Evolutionary conservation across 164 flowering plant genomes (phyloP).

Genomic region (Annona squamosa): DNA sequence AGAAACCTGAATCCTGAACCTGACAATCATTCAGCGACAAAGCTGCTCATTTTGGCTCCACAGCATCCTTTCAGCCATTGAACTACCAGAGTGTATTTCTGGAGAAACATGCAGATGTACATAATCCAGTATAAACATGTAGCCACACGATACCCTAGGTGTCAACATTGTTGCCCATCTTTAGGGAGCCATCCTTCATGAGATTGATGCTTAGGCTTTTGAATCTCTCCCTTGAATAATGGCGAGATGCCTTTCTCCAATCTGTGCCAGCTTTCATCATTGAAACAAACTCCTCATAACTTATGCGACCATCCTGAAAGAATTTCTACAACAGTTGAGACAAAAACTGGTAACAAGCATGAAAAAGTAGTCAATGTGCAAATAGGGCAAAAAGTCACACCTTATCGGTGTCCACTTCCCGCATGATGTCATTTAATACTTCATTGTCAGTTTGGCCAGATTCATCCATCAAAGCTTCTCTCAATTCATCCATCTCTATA

Average conservation of each 20-base stretch:
- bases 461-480: conserved; percentile 68
- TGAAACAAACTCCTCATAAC: conserved; percentile 86
- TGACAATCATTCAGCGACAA: neutral
- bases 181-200: conserved; percentile 95
- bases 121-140: neutral
- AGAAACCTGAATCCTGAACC: neutral
- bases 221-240: conserved; percentile 92
- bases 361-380: neutral
- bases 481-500: conserved; percentile 72
- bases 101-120: neutral
- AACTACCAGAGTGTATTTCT: neutral
- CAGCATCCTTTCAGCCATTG: neutral
- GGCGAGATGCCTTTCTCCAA: conserved; percentile 98
- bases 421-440: conserved; percentile 75
- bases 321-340: neutral
- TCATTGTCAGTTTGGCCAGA: conserved; percentile 59
- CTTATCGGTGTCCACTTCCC: conserved; percentile 95
- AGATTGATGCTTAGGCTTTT: conserved; percentile 89
- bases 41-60: neutral
- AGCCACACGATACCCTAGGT: neutral
- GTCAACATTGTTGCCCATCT: conserved; percentile 54
- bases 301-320: conserved; percentile 77
- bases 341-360: neutral
- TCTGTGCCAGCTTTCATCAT: conserved; percentile 99
- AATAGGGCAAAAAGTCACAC: conserved; percentile 24